Percentiles rank a stretch among this genome's conserved stretches.
phyloP scores from a whole-genome alignment of 2,329 filamentous ascomycete genomes.

The Nannizziopsis barbatae region DNA sequence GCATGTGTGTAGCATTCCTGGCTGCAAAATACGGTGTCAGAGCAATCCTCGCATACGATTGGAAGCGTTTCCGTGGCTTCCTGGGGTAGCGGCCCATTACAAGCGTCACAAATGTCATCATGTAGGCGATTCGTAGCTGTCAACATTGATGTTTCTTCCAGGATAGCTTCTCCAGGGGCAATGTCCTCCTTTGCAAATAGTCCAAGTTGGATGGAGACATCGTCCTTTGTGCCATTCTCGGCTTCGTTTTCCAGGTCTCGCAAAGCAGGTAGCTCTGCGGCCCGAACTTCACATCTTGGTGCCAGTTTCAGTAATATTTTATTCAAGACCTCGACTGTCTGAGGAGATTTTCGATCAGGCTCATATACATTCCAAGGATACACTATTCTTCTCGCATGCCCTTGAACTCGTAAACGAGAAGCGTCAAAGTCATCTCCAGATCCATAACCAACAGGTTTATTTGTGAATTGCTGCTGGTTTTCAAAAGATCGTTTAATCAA shows the following conservation, averaged over 20 bases:
- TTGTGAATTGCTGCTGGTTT: neutral
- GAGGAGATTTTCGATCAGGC: slow-evolving; percentile 45
- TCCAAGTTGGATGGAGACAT: slow-evolving; percentile 60
- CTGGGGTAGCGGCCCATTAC: slow-evolving; percentile 60
- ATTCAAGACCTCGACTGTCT: slow-evolving; percentile 58
- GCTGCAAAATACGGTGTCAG: slow-evolving; percentile 51
- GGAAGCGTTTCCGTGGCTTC: slow-evolving; percentile 33
- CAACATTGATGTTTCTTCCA: slow-evolving; percentile 73
- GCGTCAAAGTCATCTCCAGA: slow-evolving; percentile 21
- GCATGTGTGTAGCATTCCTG: slow-evolving; percentile 46
- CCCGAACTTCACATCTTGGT: slow-evolving; percentile 69
- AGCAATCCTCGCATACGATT: slow-evolving; percentile 44
- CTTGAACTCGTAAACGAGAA: slow-evolving; percentile 27
- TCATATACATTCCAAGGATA: slow-evolving; percentile 55
- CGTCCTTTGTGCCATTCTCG: slow-evolving; percentile 8
- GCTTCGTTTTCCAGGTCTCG: slow-evolving; percentile 28
- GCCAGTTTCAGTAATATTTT: slow-evolving; percentile 55
- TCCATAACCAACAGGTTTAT: neutral
- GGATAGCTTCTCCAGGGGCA: slow-evolving; percentile 59
- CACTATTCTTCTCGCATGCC: slow-evolving; percentile 41
- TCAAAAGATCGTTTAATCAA: slow-evolving; percentile 22
- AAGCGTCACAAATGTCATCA: slow-evolving; percentile 80
- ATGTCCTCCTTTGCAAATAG: slow-evolving; percentile 82
- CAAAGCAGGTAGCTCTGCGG: slow-evolving; percentile 64
- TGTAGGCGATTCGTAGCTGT: slow-evolving; percentile 83